Evolutionary conservation across 2,329 filamentous ascomycete genomes (phyloP).

Genomic region (Alternaria sp.): DNA sequence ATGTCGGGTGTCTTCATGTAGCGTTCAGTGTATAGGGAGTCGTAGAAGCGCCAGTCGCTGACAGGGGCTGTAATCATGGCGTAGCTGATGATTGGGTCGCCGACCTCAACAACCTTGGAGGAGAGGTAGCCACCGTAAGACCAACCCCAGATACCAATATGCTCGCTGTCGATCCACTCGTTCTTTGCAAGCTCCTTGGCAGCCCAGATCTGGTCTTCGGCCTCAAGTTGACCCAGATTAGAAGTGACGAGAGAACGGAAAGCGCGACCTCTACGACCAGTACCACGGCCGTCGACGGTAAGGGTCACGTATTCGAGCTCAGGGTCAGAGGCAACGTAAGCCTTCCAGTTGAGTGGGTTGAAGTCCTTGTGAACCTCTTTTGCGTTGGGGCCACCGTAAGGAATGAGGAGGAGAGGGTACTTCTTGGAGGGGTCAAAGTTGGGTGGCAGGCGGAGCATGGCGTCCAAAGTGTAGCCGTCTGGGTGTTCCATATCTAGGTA

Average conservation of each 20-base stretch:
- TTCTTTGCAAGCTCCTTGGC: conserved; percentile 64
- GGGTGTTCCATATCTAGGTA: conserved; percentile 70
- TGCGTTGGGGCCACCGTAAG: conserved; percentile 72
- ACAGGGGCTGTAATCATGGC: conserved; percentile 72
- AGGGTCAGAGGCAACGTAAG: conserved; percentile 72
- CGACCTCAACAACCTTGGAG: conserved; percentile 70
- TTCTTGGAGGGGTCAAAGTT: conserved; percentile 69
- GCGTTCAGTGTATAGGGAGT: conserved; percentile 75
- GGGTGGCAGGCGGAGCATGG: conserved; percentile 70
- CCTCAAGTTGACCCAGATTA: conserved; percentile 69
- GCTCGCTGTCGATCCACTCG: conserved; percentile 64
- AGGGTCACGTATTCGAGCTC: conserved; percentile 74
- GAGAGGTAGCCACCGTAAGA: conserved; percentile 73
- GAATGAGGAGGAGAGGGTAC: conserved; percentile 72
- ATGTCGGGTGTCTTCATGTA: conserved; percentile 71
- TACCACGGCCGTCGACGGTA: conserved; percentile 74
- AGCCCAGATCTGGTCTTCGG: conserved; percentile 73
- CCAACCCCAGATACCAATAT: conserved; percentile 74
- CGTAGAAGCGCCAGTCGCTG: conserved; percentile 74
- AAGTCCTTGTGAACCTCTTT: conserved; percentile 69
- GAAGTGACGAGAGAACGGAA: conserved; percentile 67
- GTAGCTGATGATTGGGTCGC: conserved; percentile 68
- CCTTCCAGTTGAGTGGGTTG: conserved; percentile 64
- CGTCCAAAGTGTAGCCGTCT: conserved; percentile 68
- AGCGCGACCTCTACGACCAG: conserved; percentile 68